Evolutionary conservation across 345 rosid species (phyloP).

Genomic region (Corchorus capsularis): DNA sequence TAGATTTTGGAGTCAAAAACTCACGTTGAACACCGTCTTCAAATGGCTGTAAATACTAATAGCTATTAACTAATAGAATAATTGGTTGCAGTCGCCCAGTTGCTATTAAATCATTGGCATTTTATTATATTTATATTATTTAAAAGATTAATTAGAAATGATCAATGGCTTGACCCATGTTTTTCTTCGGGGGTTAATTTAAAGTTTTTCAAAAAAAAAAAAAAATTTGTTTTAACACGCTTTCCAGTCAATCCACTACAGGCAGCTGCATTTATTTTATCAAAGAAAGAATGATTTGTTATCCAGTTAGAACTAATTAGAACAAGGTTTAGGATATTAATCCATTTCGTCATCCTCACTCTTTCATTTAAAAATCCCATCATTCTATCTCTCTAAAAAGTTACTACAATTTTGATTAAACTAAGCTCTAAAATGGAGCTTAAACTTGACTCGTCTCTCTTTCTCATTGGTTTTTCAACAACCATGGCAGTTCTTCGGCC

Average conservation of each 20-base stretch:
- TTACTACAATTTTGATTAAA: not conserved
- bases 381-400: not conserved
- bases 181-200: not conserved
- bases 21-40: conserved; percentile 14
- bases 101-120: not conserved
- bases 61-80: not conserved
- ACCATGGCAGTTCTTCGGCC: not conserved
- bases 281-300: not conserved
- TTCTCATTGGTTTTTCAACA: not conserved
- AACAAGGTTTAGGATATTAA: not conserved
- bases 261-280: not conserved
- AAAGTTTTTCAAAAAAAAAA: not conserved
- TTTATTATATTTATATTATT: no score
- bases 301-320: not conserved
- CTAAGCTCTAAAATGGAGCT: not conserved
- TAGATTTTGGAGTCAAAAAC: not conserved
- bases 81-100: not conserved
- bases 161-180: conserved; percentile 10
- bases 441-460: not conserved
- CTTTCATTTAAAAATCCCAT: not conserved
- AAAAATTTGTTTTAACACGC: not conserved
- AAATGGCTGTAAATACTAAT: not conserved
- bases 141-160: no score
- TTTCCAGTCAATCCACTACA: not conserved
- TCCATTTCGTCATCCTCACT: not conserved